These are phyloP conservation scores for Vigna trinervia DNA, from an alignment of 306 rosid species.

Conservation along the genomic window DNA sequence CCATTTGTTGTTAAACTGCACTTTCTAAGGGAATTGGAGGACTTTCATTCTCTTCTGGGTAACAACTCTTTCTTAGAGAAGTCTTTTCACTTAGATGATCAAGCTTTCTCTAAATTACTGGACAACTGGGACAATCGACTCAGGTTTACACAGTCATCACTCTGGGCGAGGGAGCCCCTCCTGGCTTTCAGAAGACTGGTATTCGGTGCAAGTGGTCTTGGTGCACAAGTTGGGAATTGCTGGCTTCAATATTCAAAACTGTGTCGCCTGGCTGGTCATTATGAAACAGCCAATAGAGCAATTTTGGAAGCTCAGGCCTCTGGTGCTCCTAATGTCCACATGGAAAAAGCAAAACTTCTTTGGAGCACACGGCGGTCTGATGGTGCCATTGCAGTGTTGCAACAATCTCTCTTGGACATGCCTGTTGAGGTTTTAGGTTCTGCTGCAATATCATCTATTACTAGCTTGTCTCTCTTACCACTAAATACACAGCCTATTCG, in stretches of 20 bases:
- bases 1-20: conserved; percentile 96
- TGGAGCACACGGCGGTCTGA: conserved; percentile 96
- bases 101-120: conserved; percentile 65
- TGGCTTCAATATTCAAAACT: conserved; percentile 99
- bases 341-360: conserved; percentile 90
- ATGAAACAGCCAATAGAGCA: conserved; percentile 94
- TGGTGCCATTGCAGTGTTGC: conserved; percentile 92
- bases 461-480: conserved; percentile 86
- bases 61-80: conserved; percentile 88
- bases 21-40: conserved; percentile 88
- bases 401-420: conserved; percentile 86
- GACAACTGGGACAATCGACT: conserved; percentile 94
- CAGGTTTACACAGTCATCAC: conserved; percentile 84
- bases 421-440: conserved; percentile 83
- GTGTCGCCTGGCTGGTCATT: conserved; percentile 95
- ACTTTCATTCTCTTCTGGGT: conserved; percentile 78
- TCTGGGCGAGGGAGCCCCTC: conserved; percentile 98
- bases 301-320: conserved; percentile 94
- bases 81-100: conserved; percentile 68
- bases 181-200: conserved; percentile 87
- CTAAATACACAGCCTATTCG: conserved; percentile 63
- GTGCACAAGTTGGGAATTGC: conserved; percentile 91
- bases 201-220: conserved; percentile 76
- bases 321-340: conserved; percentile 86
- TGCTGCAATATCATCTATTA: conserved; percentile 80